Evolutionary conservation across 164 flowering plant species (phyloP), one percentile per base, ranked within the genome.

Genomic region (Brasenia schreberi): DNA sequence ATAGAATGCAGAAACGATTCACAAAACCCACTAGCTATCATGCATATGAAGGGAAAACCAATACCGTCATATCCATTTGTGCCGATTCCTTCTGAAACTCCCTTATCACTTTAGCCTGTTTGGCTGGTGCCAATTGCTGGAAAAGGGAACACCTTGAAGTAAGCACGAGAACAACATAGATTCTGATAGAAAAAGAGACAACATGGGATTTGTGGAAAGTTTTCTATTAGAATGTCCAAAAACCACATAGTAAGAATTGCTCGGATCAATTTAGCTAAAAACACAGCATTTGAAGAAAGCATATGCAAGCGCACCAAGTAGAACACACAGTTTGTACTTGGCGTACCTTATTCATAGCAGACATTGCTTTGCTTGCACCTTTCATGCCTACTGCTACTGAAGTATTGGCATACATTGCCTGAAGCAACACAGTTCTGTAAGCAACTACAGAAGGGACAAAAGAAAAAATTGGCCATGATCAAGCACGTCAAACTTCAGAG

Each of bases 301-400:
- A 33, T 33, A 33, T 33, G 39, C 4, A 18, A 4, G 44, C n/a
- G n/a, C 64, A 33, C 39, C 39, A 33, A 33, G 39, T 33, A 33
- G 39, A 33, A 33, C 39, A 33, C 39, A 33, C 39, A 33, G 39
- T 33, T 33, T 33, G 39, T 33, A 33, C 39, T 33, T 33, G 18
- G 66, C 63, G 19, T 74, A 87, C 97, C 81, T 87, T 87, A 77
- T 88, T 90, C 97, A 90, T 90, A 14, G 96, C 92, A 18, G 74
- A 76, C 97, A 91, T 89, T 69, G 97, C 96, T 77, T 87, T 87
- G 53, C 90, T 87, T 67, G 97, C 97, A 73, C 97, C 96, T 74
- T 89, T 89, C 92, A 89, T 91, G 43, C 96, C 97, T 43, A 89
- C 85, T 12, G 91, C 83, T 59, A 91, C 86, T 43, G 97, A 88